These are phyloP conservation scores for Parathielavia hyrcaniae DNA, from an alignment of 495 filamentous ascomycete species.

Conservation along the genomic window DNA sequence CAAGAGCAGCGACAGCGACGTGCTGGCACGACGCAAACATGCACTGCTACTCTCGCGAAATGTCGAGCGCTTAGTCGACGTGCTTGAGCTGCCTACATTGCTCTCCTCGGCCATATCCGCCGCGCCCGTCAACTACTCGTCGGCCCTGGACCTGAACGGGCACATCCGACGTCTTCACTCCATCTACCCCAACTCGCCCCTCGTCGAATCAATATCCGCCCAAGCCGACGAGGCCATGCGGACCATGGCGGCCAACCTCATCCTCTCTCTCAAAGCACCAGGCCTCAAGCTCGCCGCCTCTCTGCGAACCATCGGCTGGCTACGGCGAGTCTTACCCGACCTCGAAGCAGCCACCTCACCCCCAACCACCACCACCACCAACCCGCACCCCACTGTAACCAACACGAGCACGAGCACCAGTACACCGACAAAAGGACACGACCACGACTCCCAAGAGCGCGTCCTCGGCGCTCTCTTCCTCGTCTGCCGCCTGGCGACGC, in stretches of 20 bases:
- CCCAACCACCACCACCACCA: background rate
- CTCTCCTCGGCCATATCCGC: constrained; percentile 56
- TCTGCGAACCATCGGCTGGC: constrained; percentile 86
- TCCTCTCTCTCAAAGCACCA: constrained; percentile 66
- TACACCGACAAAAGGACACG: constrained; percentile 36
- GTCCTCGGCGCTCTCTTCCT: constrained; percentile 77
- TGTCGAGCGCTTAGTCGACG: constrained; percentile 81
- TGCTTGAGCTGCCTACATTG: constrained; percentile 84
- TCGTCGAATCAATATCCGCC: constrained; percentile 63
- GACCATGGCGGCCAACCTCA: constrained; percentile 78
- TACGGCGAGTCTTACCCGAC: constrained; percentile 80
- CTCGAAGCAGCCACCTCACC: constrained; percentile 40
- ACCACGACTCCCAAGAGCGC: constrained; percentile 51
- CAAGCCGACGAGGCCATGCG: constrained; percentile 88
- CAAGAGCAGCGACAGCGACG: constrained; percentile 59
- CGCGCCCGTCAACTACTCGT: constrained; percentile 64
- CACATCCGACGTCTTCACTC: constrained; percentile 84
- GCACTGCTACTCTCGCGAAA: constrained; percentile 83
- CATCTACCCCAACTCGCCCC: constrained; percentile 70
- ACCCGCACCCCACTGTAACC: constrained; percentile 10
- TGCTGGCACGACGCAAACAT: constrained; percentile 69
- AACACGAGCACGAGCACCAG: constrained; percentile 16
- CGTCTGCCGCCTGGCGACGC: constrained; percentile 73
- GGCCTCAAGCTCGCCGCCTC: constrained; percentile 83
- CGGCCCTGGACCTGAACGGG: constrained; percentile 84